Conservation (phyloP, 768 basidiomycete species). For the Tricholoma sp. region DNA sequence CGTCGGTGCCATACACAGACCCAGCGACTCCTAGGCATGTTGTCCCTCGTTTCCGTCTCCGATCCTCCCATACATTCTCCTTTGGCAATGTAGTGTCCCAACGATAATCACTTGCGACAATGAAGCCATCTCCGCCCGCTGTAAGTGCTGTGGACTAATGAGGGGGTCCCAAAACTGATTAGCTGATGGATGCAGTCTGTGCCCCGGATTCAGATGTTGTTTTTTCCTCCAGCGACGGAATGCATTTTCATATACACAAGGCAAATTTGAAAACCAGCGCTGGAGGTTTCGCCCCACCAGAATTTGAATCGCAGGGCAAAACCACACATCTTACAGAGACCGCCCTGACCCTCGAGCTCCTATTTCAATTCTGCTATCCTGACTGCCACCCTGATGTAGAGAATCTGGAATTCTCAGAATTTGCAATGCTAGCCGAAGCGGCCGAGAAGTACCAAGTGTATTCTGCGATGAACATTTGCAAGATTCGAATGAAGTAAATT, state of each 20-base stretch:
- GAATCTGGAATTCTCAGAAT: neutral
- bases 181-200: conserved; percentile 6
- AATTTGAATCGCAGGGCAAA: neutral
- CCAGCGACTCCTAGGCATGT: neutral
- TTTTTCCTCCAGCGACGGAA: conserved; percentile 8
- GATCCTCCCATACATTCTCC: neutral
- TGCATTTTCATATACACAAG: conserved; percentile 10
- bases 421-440: neutral
- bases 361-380: neutral
- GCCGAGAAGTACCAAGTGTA: neutral
- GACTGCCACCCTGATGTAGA: conserved; percentile 2
- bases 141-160: neutral
- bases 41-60: too few species aligned
- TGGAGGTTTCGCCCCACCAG: conserved; percentile 8
- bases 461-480: neutral
- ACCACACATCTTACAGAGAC: conserved; percentile 7
- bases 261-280: conserved; percentile 6
- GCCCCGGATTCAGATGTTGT: conserved; percentile 7
- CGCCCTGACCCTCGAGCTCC: neutral
- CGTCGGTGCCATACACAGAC: too few species aligned
- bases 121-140: neutral
- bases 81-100: neutral
- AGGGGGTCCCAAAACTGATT: neutral
- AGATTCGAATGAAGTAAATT: neutral
- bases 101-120: too few species aligned